Conservation (phyloP, 208 protist genomes). For the Leishmania major region DNA sequence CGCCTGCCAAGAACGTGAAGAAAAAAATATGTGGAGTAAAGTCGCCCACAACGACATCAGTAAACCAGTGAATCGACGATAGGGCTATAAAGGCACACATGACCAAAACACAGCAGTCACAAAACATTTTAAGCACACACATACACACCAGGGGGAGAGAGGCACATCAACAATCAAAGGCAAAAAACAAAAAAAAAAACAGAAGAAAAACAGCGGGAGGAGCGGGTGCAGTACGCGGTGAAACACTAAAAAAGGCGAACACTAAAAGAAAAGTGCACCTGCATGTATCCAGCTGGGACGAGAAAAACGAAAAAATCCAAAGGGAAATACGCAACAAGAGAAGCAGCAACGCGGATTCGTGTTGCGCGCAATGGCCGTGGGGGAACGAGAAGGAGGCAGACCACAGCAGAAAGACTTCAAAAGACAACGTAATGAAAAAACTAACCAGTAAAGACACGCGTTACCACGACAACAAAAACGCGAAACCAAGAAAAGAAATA, state of each 20-base stretch:
- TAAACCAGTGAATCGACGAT: slow-evolving; percentile 1
- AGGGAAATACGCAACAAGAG: not conserved
- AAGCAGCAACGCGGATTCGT: not conserved
- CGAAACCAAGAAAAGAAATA: not conserved
- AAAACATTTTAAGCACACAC: not conserved
- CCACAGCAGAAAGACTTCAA: not conserved
- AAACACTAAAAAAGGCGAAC: not conserved
- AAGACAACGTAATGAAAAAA: slow-evolving; percentile 1
- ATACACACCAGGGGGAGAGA: not conserved
- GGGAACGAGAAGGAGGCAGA: not conserved
- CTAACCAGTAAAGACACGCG: not conserved
- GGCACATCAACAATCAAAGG: not conserved
- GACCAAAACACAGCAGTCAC: not conserved
- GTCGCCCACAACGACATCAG: not conserved
- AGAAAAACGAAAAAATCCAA: not conserved
- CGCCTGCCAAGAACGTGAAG: not conserved
- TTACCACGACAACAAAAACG: not conserved
- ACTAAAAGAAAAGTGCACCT: not conserved
- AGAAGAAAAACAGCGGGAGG: not conserved
- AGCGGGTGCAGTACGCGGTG: not conserved
- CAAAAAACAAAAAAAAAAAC: not conserved
- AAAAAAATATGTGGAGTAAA: not conserved
- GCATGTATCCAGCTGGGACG: not conserved
- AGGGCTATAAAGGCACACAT: not conserved
- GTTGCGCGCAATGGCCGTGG: not conserved